Evolutionary conservation across 2,329 filamentous ascomycete species (phyloP).

Genomic region (Colletotrichum lupini): DNA sequence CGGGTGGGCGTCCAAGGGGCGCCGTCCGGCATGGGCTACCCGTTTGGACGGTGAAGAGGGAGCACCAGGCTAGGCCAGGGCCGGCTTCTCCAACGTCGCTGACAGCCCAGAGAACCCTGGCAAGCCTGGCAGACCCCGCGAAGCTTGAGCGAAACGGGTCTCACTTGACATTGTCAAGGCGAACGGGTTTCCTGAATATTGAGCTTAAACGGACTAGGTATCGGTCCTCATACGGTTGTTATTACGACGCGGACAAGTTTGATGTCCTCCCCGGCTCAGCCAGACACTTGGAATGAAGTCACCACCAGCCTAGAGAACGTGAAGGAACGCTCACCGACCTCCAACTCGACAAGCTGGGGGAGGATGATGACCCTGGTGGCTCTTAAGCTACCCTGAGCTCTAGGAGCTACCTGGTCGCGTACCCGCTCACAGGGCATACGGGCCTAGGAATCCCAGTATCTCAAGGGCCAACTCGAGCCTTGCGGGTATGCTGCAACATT

Average conservation of each 20-base stretch:
- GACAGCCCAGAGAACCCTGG: conserved; percentile 30
- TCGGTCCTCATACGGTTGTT: background rate
- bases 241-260: background rate
- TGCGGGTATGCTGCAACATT: background rate
- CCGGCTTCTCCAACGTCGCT: conserved; percentile 8
- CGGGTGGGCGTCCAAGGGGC: conserved; percentile 22
- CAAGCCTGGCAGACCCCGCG: conserved; percentile 35
- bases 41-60: conserved; percentile 30
- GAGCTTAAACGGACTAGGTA: conserved; percentile 23
- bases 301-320: background rate
- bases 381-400: conserved; percentile 13
- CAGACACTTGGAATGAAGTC: background rate
- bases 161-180: conserved; percentile 15
- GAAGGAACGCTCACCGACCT: background rate
- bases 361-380: background rate
- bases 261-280: background rate
- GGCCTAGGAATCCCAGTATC: background rate
- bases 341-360: background rate
- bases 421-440: conserved; percentile 6
- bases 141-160: conserved; percentile 33
- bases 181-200: conserved; percentile 22
- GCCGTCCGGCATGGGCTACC: conserved; percentile 32
- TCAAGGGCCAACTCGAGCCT: background rate
- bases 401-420: conserved; percentile 12
- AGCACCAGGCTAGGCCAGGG: conserved; percentile 17